Base-by-base conservation (phyloP, 169 alveolate species). In the Fabrea salina region DNA sequence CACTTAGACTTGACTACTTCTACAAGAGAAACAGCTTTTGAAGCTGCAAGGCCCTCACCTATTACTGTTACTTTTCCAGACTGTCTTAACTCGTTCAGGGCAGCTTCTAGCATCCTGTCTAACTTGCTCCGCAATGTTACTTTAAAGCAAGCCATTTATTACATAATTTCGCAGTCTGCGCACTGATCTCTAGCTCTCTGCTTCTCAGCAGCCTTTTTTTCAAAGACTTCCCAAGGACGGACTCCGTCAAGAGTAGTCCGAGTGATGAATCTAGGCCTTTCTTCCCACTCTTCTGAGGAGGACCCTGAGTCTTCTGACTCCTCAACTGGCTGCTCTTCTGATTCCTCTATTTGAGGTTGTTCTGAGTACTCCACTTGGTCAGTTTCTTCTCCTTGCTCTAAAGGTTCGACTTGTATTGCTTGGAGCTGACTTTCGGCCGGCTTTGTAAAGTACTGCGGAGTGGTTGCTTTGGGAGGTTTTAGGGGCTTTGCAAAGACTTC, bases 221-320 rank as follows among this genome's bases (percentile, higher is more conserved):
- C 74, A 61, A 35, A 61, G 16, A 35, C 39, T 61, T 61, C 74
- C 74, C 74, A 61, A n/a, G 74, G 11, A 16, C 50, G 32, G 32
- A 30, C 41, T 33, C 11, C 53, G 32, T 16, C 27, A n/a, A 13
- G 11, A 47, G 16, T 61, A 16, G 56, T 47, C 5, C 30, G 16
- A n/a, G 16, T n/a, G 2, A 47, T 16, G 19, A n/a, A n/a, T 1
- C 51, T 33, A 35, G 32, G 0, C 32, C 49, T 51, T 13, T 25
- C 32, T 61, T 37, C 43, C 25, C 74, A 16, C 39, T 35, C 0
- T 22, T 30, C 74, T 61, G 16, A 11, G 11, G 25, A 11, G 39
- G 22, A 32, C 11, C 19, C n/a, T 1, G 44, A 2, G 22, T 47
- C 56, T 47, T 47, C 56, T 47, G 16, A 33, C 25, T 8, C 8